Percentiles rank a stretch among this genome's conserved stretches.
These are phyloP conservation scores for Perkinsus chesapeaki DNA, from an alignment of 169 alveolate genomes.

Conservation along the genomic window DNA sequence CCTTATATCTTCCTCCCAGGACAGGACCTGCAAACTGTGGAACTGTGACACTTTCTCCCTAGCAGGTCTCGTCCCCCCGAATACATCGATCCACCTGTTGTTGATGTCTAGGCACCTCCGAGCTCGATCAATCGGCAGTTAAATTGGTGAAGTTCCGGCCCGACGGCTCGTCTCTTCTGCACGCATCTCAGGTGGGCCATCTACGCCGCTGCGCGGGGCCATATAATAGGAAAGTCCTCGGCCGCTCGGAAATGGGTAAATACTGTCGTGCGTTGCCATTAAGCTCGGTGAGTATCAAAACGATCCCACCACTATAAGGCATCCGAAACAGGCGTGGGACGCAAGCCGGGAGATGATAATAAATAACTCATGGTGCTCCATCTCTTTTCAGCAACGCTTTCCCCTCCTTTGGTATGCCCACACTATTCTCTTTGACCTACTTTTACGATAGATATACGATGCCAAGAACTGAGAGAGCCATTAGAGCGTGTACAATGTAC, in stretches of 20 bases:
- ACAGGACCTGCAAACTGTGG: slow-evolving; percentile 55
- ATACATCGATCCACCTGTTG: neutral
- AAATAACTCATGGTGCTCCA: no score
- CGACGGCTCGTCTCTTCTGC: neutral
- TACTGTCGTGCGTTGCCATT: no score
- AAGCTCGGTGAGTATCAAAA: no score
- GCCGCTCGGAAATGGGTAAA: neutral
- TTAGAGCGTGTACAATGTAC: no score
- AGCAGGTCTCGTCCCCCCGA: neutral
- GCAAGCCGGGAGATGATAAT: no score
- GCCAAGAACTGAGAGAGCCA: no score
- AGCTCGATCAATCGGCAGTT: neutral
- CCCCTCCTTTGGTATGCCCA: no score
- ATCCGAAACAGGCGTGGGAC: no score
- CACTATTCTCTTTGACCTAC: no score
- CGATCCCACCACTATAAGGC: no score
- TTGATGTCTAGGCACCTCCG: neutral
- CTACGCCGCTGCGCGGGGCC: neutral
- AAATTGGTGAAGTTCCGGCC: neutral
- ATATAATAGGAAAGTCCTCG: neutral
- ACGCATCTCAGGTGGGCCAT: neutral
- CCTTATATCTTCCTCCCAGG: slow-evolving; percentile 52
- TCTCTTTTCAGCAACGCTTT: no score
- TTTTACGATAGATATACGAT: no score
- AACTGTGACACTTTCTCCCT: slow-evolving; percentile 48